Conservation (phyloP, 139 green algal genomes). For the Gonium pectorale region DNA sequence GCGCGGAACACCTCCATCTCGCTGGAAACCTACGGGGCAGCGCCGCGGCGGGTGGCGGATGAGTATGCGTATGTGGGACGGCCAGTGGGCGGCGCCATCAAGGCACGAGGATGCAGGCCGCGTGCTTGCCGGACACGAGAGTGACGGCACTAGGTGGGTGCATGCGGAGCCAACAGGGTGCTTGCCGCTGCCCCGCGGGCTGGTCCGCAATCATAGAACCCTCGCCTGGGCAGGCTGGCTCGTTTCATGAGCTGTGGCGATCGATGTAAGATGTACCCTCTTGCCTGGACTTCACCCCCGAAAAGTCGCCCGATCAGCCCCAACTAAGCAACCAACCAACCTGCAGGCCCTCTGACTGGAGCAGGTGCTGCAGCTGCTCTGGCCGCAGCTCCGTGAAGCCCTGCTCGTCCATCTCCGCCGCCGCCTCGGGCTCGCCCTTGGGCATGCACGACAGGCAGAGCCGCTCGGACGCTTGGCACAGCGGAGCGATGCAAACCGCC, state of each 20-base stretch:
- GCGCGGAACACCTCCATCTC: constrained; percentile 12
- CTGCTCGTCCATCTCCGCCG: background rate
- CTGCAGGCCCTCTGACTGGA: constrained; percentile 7
- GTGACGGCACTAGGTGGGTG: background rate
- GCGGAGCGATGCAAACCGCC: background rate
- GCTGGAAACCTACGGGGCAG: background rate
- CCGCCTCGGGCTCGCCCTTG: background rate
- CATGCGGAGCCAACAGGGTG: background rate
- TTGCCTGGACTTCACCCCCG: too few relatives aligned
- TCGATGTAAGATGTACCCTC: too few relatives aligned
- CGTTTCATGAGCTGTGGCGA: too few relatives aligned
- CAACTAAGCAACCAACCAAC: constrained; percentile 4
- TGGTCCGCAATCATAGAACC: too few relatives aligned
- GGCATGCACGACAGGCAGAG: constrained; percentile 2
- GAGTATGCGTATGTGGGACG: background rate
- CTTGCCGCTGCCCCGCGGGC: background rate
- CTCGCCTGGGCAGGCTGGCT: too few relatives aligned
- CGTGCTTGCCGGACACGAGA: background rate
- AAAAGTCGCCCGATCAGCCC: too few relatives aligned
- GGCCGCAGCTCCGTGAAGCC: background rate
- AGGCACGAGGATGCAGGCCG: too few relatives aligned
- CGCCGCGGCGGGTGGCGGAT: background rate
- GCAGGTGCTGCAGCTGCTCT: constrained; percentile 14
- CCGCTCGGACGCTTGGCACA: background rate
- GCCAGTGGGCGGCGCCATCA: too few relatives aligned